Base-by-base conservation (phyloP, 148 eudicot genomes). In the Fallopia convolvulus region DNA sequence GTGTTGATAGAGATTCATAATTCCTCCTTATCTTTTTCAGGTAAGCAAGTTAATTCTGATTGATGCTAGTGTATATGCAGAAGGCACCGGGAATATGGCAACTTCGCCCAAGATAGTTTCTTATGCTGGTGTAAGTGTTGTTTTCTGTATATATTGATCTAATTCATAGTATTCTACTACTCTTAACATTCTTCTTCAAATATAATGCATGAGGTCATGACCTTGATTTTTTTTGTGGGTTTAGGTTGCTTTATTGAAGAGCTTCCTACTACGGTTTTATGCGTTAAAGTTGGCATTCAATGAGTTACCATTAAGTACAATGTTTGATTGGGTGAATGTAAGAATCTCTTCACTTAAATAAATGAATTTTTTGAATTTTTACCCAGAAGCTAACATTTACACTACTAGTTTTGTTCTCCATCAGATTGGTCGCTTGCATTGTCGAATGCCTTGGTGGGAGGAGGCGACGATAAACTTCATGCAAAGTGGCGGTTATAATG, bases 51-150 rank as follows among this genome's bases (percentile, higher is more conserved):
- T 95, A 82, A 78, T 95, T 80, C 77, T 95, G 82, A 85, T 95
- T 80, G 96, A 92, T 85, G 99, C 99, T 77, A 95, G 97, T 87
- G 97, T 92, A 56, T 95, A 92, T 81, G 75, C 94, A 39, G 94
- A 90, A 84, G 93, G 97, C 75, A 89, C 96, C 2, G 86, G 91
- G 21, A 78, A 84, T 66, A 80, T 88, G 84, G 89, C 91, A 26
- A 89, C 68, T 52, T 83, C 92, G 77, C 99, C 99, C 18, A 85
- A 85, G 78, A 70, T 77, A 46, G 79, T 89, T 77, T 97, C 97
- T 68, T 92, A 87, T 88, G 97, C 97, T 87, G 97, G 96, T 80
- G 99, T 94, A 77, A 79, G 93, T 85, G 55, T 0, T 42, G n/a
- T 20, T 77, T 7, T 44, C 20, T 44, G 26, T 65, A 20, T 40